These are phyloP conservation scores for Bathelium albidoporum DNA, from an alignment of 495 filamentous ascomycete species.

Conservation along the genomic window DNA sequence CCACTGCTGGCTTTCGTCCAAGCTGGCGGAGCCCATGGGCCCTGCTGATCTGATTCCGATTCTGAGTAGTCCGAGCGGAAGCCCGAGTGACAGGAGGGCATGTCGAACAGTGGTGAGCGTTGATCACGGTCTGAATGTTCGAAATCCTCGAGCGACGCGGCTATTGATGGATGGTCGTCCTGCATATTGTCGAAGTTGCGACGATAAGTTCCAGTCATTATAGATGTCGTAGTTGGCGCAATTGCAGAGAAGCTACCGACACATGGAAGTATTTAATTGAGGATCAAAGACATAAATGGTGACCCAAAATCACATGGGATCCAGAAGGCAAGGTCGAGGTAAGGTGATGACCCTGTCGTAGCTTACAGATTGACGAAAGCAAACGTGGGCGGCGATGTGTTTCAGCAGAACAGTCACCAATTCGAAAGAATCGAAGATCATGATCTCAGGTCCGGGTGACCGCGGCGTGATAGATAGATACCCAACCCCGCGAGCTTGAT, in stretches of 20 bases:
- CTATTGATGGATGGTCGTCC: constrained; percentile 48
- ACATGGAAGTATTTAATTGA: not conserved
- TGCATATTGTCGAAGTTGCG: not conserved
- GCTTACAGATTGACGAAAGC: not conserved
- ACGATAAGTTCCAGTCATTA: not conserved
- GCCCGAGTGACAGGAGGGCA: constrained; percentile 67
- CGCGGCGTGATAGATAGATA: not conserved
- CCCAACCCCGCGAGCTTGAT: not conserved
- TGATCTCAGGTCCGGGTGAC: not conserved
- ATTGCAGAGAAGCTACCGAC: not conserved
- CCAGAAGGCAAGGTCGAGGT: not conserved
- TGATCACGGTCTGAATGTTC: constrained; percentile 40
- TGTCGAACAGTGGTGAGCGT: constrained; percentile 45
- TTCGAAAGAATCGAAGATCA: not conserved
- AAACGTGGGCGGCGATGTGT: not conserved
- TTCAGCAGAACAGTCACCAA: not conserved
- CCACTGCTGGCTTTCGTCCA: constrained; percentile 45
- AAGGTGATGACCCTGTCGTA: not conserved
- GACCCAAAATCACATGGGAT: not conserved
- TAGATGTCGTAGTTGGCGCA: not conserved
- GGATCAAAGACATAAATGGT: not conserved
- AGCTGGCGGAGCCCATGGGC: constrained; percentile 52
- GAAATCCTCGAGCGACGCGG: constrained; percentile 69
- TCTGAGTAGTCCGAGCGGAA: constrained; percentile 42
- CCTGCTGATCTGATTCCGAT: constrained; percentile 29